Conservation (phyloP, 768 basidiomycete species). For the Kwoniella sp. region DNA sequence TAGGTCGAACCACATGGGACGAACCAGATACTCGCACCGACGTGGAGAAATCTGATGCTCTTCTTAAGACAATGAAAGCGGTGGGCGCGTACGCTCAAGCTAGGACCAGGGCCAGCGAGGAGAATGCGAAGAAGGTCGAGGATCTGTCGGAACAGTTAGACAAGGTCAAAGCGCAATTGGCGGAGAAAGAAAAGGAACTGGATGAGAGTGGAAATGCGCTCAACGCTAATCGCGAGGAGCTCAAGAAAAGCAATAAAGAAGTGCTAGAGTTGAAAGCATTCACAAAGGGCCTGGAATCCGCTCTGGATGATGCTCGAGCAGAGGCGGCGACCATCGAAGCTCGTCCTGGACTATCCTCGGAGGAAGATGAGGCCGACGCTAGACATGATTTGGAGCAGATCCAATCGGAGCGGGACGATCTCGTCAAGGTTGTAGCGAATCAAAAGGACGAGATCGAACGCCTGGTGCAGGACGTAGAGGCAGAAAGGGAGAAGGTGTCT, state of each 20-base stretch:
- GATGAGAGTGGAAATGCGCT: neutral
- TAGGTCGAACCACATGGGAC: neutral
- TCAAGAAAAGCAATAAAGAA: neutral
- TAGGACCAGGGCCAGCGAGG: neutral
- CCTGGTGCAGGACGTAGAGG: conserved; percentile 58
- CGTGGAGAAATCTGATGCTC: neutral
- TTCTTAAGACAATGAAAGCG: neutral
- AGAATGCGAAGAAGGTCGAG: conserved; percentile 1
- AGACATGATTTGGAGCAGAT: conserved; percentile 48
- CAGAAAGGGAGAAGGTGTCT: conserved; percentile 61
- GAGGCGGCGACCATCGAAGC: neutral
- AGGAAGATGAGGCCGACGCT: neutral
- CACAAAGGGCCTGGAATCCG: conserved; percentile 24
- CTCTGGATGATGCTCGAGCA: neutral
- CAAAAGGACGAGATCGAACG: conserved; percentile 1
- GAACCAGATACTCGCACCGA: neutral
- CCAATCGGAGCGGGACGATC: neutral
- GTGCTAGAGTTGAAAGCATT: conserved; percentile 34
- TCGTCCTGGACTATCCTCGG: neutral
- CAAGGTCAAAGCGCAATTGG: neutral
- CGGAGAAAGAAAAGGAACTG: neutral
- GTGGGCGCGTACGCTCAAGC: neutral
- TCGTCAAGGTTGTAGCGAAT: neutral
- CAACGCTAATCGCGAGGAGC: neutral
- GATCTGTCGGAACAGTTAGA: neutral